Base-by-base conservation (phyloP, 2,329 filamentous ascomycete species). In the Aspergillus intermedius region DNA sequence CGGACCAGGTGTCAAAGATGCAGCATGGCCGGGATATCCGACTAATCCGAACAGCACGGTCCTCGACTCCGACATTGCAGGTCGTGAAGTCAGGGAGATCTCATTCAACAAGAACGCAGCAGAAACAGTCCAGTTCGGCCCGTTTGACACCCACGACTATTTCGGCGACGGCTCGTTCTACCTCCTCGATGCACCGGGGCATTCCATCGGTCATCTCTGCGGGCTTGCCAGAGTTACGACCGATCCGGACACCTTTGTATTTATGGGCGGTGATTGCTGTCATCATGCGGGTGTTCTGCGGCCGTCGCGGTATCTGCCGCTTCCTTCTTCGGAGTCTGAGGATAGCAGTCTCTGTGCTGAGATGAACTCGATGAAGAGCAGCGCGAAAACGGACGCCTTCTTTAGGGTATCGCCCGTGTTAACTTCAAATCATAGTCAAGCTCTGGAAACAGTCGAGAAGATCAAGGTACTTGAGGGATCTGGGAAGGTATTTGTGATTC, bases 81-180 rank as follows among this genome's bases (percentile, higher is more conserved):
- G 32, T n/a, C 32, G 32, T 3, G 6, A 21, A 1, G 39, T 41
- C 5, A 21, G 39, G 5, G 39, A 19, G 17, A 21, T 17, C 9
- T 17, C 13, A 40, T 40, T 15, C 9, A 15, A 5, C n/a, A 40
- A n/a, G 30, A n/a, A n/a, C n/a, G 30, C 30, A 22, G 21, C 21
- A 22, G 21, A 22, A 22, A 22, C 21, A 22, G 10, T 34, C 5
- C 43, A 48, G n/a, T 53, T 60, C 32, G 50, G 51, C 25, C 19
- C 22, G 7, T 50, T 53, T 12, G 22, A 19, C 13, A 48, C 51
- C 4, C 22, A 44, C 32, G 77, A 80, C 56, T 80, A 73, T 55
- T 80, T 80, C 50, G 72, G 72, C 4, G 77, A 80, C 54, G 77
- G 77, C 1, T 71, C 65, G 23, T 78, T 81, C 54, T 79, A 78